Evolutionary conservation across 23 red algal genomes (phyloP), one percentile per base, ranked within the genome.

Genomic region (Cyanidium caldarium): DNA sequence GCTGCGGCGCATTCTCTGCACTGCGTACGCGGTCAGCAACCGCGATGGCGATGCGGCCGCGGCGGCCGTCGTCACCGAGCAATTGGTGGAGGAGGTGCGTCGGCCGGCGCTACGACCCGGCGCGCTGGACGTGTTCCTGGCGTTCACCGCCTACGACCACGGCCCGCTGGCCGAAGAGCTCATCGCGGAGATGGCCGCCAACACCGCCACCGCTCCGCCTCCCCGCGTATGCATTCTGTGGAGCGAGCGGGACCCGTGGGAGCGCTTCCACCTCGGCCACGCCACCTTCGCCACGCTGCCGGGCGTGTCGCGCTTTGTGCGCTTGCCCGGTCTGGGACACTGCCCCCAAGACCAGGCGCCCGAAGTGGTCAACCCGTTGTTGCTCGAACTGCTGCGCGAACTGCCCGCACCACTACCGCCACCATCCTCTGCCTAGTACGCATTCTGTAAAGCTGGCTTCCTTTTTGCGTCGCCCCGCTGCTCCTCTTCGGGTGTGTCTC

Each of bases 291-390:
- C 65, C 0, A 65, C 71, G 38, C 79, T 75, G 39, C 65, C 73
- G 1, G 70, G 45, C 34, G 81, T 94, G 28, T 73, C 72, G 21
- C 39, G 69, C 15, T 85, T 94, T 43, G 81, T 86, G 2, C 42
- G 20, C 3, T 57, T 98, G 37, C 43, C 69, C 33, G 81, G 72
- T 21, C 73, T 86, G 0, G 92, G 92, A 14, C 92, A 98, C 68
- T 98, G 92, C 42, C 80, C 92, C 1, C 83, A 88, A 31, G 92
- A 98, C 44, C 83, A 98, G 65, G 77, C 57, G 14, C 92, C 92
- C 5, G 68, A 82, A 38, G 66, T 29, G 20, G 79, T 82, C 23
- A 88, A 86, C 66, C 46, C 51, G 35, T 46, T 85, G 20, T 46
- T 94, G n/a, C 25, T 5, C 37, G 81, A 67, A 23, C 80, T 94